phyloP scores from a whole-genome alignment of 2,329 filamentous ascomycete genomes.

The Talaromyces sp. region DNA sequence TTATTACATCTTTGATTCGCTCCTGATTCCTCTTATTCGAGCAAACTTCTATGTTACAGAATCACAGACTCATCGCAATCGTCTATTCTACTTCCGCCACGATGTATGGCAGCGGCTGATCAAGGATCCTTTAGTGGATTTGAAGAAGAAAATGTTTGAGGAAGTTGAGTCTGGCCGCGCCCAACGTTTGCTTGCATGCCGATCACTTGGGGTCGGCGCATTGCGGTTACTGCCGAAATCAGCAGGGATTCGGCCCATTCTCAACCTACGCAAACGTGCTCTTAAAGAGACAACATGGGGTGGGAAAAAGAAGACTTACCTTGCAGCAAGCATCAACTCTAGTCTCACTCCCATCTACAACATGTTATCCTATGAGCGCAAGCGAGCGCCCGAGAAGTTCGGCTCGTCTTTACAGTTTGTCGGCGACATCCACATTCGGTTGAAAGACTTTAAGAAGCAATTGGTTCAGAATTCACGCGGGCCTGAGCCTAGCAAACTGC shows the following conservation, averaged over 20 bases:
- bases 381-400: constrained; percentile 60
- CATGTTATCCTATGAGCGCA: constrained; percentile 76
- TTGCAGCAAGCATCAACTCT: constrained; percentile 69
- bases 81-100: constrained; percentile 90
- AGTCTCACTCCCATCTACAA: constrained; percentile 74
- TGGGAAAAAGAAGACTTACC: constrained; percentile 51
- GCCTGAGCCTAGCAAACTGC: not conserved
- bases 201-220: constrained; percentile 74
- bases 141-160: constrained; percentile 77
- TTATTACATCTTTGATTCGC: constrained; percentile 91
- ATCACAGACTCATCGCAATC: constrained; percentile 76
- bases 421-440: constrained; percentile 72
- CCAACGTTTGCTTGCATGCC: constrained; percentile 59
- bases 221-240: constrained; percentile 83
- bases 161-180: constrained; percentile 66
- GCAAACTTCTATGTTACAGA: constrained; percentile 95
- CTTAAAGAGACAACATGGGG: constrained; percentile 52
- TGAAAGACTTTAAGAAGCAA: constrained; percentile 67
- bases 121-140: constrained; percentile 67
- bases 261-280: constrained; percentile 74
- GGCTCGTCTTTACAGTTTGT: constrained; percentile 81
- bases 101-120: constrained; percentile 82
- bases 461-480: constrained; percentile 9
- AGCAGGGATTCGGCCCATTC: constrained; percentile 76
- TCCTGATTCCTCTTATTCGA: constrained; percentile 82